phyloP scores from a whole-genome alignment of 495 filamentous ascomycete species.

The Podospora anserina region DNA sequence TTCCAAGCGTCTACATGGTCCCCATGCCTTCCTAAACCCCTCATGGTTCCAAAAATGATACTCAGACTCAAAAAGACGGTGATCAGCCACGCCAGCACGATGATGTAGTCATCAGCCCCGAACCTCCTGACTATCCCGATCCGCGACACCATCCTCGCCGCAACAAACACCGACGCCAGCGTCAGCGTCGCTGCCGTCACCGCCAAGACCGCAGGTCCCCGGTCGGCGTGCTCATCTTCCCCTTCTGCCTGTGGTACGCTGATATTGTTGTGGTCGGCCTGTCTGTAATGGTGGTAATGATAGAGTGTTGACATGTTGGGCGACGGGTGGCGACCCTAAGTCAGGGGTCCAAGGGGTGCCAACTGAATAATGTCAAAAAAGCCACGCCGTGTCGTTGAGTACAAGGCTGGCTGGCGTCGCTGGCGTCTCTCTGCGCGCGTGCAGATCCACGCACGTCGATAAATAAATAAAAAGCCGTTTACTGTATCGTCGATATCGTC shows the following conservation, averaged over 20 bases:
- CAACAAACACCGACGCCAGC: slow-evolving; percentile 67
- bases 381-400: not conserved
- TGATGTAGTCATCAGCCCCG: slow-evolving; percentile 76
- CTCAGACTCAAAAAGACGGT: slow-evolving; percentile 73
- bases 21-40: slow-evolving; percentile 77
- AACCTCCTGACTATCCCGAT: slow-evolving; percentile 67
- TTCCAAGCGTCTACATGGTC: slow-evolving; percentile 52
- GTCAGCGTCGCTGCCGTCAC: slow-evolving; percentile 69
- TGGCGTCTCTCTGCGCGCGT: not conserved
- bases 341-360: not conserved
- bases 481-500: not conserved
- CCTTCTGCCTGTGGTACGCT: not conserved
- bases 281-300: not conserved
- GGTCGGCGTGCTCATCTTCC: slow-evolving; percentile 43
- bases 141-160: slow-evolving; percentile 67
- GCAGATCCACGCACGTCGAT: not conserved
- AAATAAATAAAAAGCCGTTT: not conserved
- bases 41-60: slow-evolving; percentile 66
- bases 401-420: not conserved
- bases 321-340: not conserved
- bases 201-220: slow-evolving; percentile 64
- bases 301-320: not conserved
- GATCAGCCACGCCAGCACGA: slow-evolving; percentile 78
- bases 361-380: not conserved
- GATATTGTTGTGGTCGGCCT: not conserved